Evolutionary conservation across 176 grass and related monocot genomes (phyloP), one percentile per base, ranked within the genome.

Genomic region (Thinopyrum elongatum): DNA sequence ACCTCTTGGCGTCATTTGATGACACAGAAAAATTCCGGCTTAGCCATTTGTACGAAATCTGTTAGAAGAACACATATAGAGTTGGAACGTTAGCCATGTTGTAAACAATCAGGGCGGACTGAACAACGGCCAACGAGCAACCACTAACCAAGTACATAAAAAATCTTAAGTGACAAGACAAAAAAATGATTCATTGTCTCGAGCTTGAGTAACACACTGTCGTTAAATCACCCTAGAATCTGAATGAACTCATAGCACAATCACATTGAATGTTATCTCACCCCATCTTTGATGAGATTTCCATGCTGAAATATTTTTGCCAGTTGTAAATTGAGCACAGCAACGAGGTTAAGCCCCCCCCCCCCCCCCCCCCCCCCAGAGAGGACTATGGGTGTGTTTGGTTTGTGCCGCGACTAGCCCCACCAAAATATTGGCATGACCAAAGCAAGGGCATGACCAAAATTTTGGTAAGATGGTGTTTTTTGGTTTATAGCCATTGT

Each of bases 21-120:
- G 92, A 99, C 4, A 99, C 67, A 22, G 84, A 96, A 83, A 99
- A 96, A 21, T 96, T 90, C 44, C 97, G 88, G 88, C 97, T 99
- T 51, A 99, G 89, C 97, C 97, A 99, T 91, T 99, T 99, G 84
- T 99, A 99, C 7, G 97, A 96, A 87, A 99, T 88, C 94, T 99
- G 92, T n/a, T 30, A 80, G 19, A 84, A 82, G 30, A 27, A 68
- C 41, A 79, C 28, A 79, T 5, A 77, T 15, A 53, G 4, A 79
- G 16, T 44, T 22, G n/a, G 13, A 44, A 80, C 7, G 27, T 68
- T 65, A 14, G 58, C 3, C 10, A 85, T 16, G 46, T 49, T 71
- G 28, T 57, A 83, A 70, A 67, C 21, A 88, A 36, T 39, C 46
- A 30, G 31, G 44, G 35, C 10, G 59, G 49, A 53, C 9, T 21